phyloP scores from a whole-genome alignment of 164 flowering plant species.

The Echeveria elegans region DNA sequence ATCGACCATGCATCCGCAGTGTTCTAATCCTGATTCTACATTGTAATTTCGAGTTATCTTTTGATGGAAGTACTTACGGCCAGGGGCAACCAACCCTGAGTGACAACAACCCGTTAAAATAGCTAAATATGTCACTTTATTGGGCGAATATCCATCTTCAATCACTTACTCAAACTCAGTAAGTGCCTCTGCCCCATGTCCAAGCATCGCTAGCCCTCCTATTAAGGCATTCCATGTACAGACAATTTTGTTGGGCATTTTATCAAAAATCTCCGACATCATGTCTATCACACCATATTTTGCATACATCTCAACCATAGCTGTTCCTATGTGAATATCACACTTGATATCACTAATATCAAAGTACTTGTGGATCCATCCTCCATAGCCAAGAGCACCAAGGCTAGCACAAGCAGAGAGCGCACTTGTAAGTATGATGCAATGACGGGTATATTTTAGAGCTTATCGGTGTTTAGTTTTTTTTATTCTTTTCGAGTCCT shows the following conservation, averaged over 20 bases:
- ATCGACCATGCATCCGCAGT: constrained; percentile 53
- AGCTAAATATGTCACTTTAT: constrained; percentile 45
- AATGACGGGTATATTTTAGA: too few relatives aligned
- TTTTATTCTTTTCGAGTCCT: too few relatives aligned
- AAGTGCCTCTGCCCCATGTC: constrained; percentile 35
- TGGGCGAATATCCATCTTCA: constrained; percentile 23
- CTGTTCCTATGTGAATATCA: constrained; percentile 41
- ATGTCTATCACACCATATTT: constrained; percentile 49
- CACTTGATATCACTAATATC: constrained; percentile 24
- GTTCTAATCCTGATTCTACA: constrained; percentile 35
- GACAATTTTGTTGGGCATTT: constrained; percentile 20
- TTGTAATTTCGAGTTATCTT: constrained; percentile 24
- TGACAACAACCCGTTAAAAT: constrained; percentile 47
- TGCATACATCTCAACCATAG: constrained; percentile 51
- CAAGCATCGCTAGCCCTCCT: constrained; percentile 49
- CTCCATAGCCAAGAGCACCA: constrained; percentile 40
- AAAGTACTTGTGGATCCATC: constrained; percentile 44
- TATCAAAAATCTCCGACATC: constrained; percentile 24
- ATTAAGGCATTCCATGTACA: constrained; percentile 40
- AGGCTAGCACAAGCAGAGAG: constrained; percentile 54
- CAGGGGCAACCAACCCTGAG: constrained; percentile 48
- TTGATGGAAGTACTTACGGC: constrained; percentile 23
- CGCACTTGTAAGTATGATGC: constrained; percentile 34
- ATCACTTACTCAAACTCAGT: constrained; percentile 26
- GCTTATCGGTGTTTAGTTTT: constrained; percentile 37